phyloP scores from a whole-genome alignment of 495 filamentous ascomycete species.

The Penicillium maclennaniae region DNA sequence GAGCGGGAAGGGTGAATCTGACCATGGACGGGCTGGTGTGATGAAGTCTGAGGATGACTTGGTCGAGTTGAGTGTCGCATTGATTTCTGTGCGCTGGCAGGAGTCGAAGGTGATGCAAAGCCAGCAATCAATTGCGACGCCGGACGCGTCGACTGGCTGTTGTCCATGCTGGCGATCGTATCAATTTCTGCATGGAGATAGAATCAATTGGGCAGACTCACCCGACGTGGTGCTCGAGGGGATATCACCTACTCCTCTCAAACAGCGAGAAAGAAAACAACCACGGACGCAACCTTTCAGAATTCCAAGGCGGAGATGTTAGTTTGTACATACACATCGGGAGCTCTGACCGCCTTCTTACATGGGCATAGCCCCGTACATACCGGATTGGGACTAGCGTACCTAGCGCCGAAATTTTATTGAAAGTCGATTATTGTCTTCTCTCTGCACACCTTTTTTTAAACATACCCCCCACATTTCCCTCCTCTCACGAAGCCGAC shows the following conservation, averaged over 20 bases:
- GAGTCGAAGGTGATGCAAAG: slow-evolving; percentile 31
- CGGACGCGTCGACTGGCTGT: slow-evolving; percentile 27
- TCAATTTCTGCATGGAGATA: not conserved
- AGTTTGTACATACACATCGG: too few species aligned
- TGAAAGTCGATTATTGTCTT: slow-evolving; percentile 36
- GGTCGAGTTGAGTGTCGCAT: slow-evolving; percentile 31
- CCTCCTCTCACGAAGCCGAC: slow-evolving; percentile 19
- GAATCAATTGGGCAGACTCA: not conserved
- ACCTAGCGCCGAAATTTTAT: slow-evolving; percentile 27
- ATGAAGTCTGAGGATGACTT: slow-evolving; percentile 23
- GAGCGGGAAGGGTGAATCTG: not conserved
- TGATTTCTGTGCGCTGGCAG: slow-evolving; percentile 21
- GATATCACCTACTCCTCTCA: not conserved
- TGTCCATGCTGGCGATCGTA: slow-evolving; percentile 24
- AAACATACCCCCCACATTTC: slow-evolving; percentile 17
- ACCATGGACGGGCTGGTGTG: slow-evolving; percentile 23
- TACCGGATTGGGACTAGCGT: slow-evolving; percentile 35
- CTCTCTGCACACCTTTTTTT: slow-evolving; percentile 29
- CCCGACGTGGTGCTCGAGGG: not conserved
- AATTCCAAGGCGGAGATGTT: too few species aligned
- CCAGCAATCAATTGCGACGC: slow-evolving; percentile 32
- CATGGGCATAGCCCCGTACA: not conserved
- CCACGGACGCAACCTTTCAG: not conserved
- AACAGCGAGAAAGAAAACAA: not conserved
- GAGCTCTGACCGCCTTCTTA: too few species aligned